phyloP scores from a whole-genome alignment of 306 rosid species.

The Dalbergia oliveri region DNA sequence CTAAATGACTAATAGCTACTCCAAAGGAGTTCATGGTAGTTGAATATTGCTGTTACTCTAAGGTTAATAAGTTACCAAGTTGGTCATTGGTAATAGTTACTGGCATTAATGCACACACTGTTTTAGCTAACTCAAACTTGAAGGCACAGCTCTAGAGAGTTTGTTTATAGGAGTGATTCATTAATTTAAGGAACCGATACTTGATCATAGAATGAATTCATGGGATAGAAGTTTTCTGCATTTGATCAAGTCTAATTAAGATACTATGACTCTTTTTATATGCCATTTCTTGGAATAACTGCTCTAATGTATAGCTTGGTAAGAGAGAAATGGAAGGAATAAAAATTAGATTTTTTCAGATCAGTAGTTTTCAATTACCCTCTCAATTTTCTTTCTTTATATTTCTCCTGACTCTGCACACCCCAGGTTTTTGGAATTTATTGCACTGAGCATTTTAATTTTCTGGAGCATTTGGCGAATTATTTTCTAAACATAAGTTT shows the following conservation, averaged over 20 bases:
- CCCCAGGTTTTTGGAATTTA: not conserved
- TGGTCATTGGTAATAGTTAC: not conserved
- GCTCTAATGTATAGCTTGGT: not conserved
- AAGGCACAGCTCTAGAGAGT: too few species aligned
- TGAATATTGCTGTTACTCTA: slow-evolving; percentile 1
- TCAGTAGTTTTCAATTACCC: slow-evolving; percentile 7
- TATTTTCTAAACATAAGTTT: slow-evolving; percentile 31
- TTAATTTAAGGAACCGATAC: slow-evolving; percentile 28
- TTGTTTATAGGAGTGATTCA: too few species aligned
- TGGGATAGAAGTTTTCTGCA: slow-evolving; percentile 17
- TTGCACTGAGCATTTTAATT: slow-evolving; percentile 27
- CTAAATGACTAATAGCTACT: not conserved
- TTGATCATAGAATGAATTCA: slow-evolving; percentile 26
- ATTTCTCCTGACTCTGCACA: not conserved
- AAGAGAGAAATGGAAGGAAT: slow-evolving; percentile 14
- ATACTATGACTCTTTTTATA: too few species aligned
- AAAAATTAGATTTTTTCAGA: slow-evolving; percentile 10
- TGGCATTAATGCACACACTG: not conserved
- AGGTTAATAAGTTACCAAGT: slow-evolving; percentile 3
- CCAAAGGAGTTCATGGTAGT: not conserved
- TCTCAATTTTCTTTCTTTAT: slow-evolving; percentile 27
- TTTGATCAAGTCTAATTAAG: not conserved
- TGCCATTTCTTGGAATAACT: too few species aligned
- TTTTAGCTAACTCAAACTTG: slow-evolving; percentile 6
- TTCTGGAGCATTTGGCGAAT: slow-evolving; percentile 9